A percentile compares a stretch with the other conserved stretches of the same genome.
phyloP scores from a whole-genome alignment of 73 alveolate species.

The Stentor roeselii region DNA sequence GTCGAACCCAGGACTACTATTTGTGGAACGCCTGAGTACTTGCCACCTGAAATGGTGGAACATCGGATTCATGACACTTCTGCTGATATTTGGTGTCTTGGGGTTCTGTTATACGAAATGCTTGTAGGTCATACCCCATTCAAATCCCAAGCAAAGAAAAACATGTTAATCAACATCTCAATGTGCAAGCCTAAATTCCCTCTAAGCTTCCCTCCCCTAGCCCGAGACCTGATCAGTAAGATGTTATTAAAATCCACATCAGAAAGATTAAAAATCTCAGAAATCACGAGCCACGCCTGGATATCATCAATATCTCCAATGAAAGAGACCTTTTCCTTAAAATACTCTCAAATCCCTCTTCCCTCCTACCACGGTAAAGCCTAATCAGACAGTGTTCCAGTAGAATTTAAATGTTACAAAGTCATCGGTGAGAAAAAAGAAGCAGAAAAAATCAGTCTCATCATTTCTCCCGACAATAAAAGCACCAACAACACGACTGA shows the following conservation, averaged over 20 bases:
- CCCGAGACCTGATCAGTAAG: slow-evolving; percentile 18
- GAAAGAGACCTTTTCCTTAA: neutral
- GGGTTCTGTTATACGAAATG: slow-evolving; percentile 59
- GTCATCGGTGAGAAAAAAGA: neutral
- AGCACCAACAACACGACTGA: neutral
- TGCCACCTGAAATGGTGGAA: slow-evolving; percentile 70
- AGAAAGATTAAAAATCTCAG: neutral
- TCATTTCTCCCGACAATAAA: neutral
- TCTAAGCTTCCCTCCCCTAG: slow-evolving; percentile 27
- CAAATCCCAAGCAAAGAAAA: slow-evolving; percentile 26
- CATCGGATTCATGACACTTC: slow-evolving; percentile 54
- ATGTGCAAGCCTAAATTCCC: slow-evolving; percentile 24
- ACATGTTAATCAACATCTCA: neutral
- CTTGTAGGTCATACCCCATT: slow-evolving; percentile 62
- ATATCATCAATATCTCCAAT: neutral
- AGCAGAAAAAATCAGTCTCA: neutral
- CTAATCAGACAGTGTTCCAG: slow-evolving; percentile 18
- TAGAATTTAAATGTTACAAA: slow-evolving; percentile 15
- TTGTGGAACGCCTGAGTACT: slow-evolving; percentile 65
- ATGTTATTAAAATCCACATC: slow-evolving; percentile 14
- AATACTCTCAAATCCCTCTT: neutral
- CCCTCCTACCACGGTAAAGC: slow-evolving; percentile 13
- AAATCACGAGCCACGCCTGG: neutral
- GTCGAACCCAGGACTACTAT: slow-evolving; percentile 47
- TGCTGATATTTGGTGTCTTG: slow-evolving; percentile 70